phyloP scores from a whole-genome alignment of 148 eudicot species.

The Vaccinium darrowii region DNA sequence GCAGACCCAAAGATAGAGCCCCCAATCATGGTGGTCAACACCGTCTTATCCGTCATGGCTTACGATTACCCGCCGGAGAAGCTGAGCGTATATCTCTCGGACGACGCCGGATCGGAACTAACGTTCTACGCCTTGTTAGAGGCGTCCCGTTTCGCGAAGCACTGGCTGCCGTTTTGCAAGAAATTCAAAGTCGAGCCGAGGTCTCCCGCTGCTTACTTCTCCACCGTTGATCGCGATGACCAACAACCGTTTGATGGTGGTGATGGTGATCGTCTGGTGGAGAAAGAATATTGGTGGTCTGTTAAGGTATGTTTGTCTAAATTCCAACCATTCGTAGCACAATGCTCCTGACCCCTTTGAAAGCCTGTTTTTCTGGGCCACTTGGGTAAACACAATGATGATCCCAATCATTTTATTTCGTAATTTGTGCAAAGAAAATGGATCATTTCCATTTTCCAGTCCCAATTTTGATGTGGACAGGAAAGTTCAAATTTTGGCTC shows the following conservation, averaged over 20 bases:
- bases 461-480: no score
- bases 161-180: constrained; percentile 27
- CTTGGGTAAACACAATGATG: no score
- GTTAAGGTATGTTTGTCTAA: constrained; percentile 11
- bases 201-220: constrained; percentile 16
- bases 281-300: constrained; percentile 1
- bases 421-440: not conserved
- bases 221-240: not conserved
- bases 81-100: constrained; percentile 20
- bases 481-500: no score
- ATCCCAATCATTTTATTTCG: no score
- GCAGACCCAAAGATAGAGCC: constrained; percentile 21
- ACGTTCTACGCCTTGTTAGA: constrained; percentile 20
- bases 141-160: constrained; percentile 15
- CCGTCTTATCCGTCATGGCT: constrained; percentile 19
- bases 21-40: constrained; percentile 23
- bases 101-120: constrained; percentile 21
- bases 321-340: no score
- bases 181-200: constrained; percentile 10
- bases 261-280: no score
- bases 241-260: not conserved
- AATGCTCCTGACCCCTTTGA: no score
- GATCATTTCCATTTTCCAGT: no score
- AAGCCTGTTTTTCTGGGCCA: no score
- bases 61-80: constrained; percentile 22